Percentiles rank a stretch among this genome's conserved stretches.
Conservation (phyloP, 2,329 filamentous ascomycete genomes). For the Alternaria angustiovoidea region DNA sequence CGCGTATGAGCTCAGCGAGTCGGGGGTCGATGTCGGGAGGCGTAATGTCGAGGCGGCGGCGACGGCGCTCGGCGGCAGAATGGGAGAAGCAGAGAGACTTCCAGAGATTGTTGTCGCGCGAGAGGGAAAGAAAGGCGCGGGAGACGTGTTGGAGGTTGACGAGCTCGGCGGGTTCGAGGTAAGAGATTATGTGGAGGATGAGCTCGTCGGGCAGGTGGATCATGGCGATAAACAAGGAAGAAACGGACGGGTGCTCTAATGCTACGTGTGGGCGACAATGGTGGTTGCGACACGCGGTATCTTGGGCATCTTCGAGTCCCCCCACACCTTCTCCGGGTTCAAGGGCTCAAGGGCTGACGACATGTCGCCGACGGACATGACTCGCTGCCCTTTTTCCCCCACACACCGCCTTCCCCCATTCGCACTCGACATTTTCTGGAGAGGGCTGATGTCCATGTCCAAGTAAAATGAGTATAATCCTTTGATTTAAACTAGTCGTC, state of each 20-base stretch:
- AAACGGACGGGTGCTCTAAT: not conserved
- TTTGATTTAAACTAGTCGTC: not conserved
- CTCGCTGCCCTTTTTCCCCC: constrained; percentile 12
- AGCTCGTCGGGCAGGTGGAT: constrained; percentile 50
- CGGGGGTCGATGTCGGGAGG: constrained; percentile 51
- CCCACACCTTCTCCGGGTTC: not conserved
- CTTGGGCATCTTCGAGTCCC: constrained; percentile 11
- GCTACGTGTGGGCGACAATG: constrained; percentile 5
- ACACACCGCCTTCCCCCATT: constrained; percentile 10
- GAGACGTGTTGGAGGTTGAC: constrained; percentile 75
- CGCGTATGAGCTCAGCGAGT: constrained; percentile 54
- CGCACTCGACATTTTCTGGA: not conserved
- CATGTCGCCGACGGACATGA: constrained; percentile 21
- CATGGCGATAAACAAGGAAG: constrained; percentile 22
- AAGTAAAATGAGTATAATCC: not conserved
- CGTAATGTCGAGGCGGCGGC: constrained; percentile 51
- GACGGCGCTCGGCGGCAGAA: constrained; percentile 71
- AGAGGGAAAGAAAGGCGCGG: constrained; percentile 69
- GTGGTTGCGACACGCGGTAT: constrained; percentile 21
- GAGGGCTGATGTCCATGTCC: not conserved
- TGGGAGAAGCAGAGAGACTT: constrained; percentile 75
- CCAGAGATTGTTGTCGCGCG: constrained; percentile 80
- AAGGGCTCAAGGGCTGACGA: constrained; percentile 29
- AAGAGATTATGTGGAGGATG: constrained; percentile 54
- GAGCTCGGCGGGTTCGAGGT: constrained; percentile 70